Percentiles rank a stretch among this genome's conserved stretches.
Evolutionary conservation across 2,329 filamentous ascomycete species (phyloP).

Genomic region (Aspergillus neotritici): DNA sequence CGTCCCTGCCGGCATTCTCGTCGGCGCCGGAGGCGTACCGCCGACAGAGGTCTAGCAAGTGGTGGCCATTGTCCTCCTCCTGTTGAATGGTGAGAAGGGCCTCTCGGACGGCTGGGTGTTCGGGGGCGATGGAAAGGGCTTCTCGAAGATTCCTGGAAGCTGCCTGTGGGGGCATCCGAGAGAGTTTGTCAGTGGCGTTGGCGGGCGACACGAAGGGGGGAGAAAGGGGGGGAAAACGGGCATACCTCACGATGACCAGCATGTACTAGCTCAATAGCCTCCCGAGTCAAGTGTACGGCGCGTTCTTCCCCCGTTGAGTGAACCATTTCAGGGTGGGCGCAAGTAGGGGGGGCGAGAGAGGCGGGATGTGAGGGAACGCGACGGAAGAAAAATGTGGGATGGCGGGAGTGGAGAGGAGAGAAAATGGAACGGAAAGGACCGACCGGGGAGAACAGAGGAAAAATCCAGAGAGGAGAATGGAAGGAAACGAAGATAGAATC

Average conservation of each 20-base stretch:
- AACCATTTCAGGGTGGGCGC: slow-evolving; percentile 36
- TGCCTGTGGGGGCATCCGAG: slow-evolving; percentile 28
- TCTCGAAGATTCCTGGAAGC: slow-evolving; percentile 45
- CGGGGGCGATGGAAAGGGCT: slow-evolving; percentile 43
- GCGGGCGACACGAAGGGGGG: background rate
- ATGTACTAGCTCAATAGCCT: slow-evolving; percentile 44
- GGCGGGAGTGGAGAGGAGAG: background rate
- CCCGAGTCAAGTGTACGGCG: slow-evolving; percentile 41
- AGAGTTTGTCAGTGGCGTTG: slow-evolving; percentile 9
- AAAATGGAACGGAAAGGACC: slow-evolving; percentile 5
- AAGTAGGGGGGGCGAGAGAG: slow-evolving; percentile 6
- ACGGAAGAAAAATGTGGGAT: slow-evolving; percentile 1
- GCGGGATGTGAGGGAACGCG: slow-evolving; percentile 12
- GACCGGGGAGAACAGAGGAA: slow-evolving; percentile 5
- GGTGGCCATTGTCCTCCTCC: slow-evolving; percentile 39
- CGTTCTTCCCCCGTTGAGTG: slow-evolving; percentile 41
- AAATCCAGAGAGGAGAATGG: slow-evolving; percentile 4
- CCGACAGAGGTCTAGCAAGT: slow-evolving; percentile 41
- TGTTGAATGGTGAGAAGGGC: slow-evolving; percentile 42
- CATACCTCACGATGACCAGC: slow-evolving; percentile 43
- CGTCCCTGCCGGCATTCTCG: slow-evolving; percentile 41
- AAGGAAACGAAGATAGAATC: too few species aligned
- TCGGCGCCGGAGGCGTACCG: slow-evolving; percentile 39
- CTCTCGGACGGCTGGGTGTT: slow-evolving; percentile 41
- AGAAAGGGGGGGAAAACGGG: slow-evolving; percentile 3